Base-by-base conservation (phyloP, 108 stramenopile species). In the Cylindrotheca closterium region DNA sequence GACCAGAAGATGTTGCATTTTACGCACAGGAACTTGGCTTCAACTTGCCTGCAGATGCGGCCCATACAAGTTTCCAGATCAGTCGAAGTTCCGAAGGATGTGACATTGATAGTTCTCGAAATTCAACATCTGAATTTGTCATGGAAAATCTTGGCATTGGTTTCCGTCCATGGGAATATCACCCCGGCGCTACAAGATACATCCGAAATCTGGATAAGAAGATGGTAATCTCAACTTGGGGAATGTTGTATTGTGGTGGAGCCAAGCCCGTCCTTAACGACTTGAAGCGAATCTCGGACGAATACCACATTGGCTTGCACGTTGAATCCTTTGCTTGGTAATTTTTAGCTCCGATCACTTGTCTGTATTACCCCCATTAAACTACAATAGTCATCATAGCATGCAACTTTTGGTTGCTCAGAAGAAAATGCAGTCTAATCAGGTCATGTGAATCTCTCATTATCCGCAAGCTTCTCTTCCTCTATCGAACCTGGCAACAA, bases 181-280 rank as follows among this genome's bases (percentile, higher is more conserved):
- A 19, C 33, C 24, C 47, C 25, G 25, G 30, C 1, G 67, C 68
- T 18, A 32, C 63, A 51, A 33, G 47, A 31, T 70, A 51, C 47
- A 69, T 76, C 47, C 64, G 65, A 32, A 18, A 31, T 0, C 33
- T 70, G 2, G 63, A 65, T 29, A 10, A 23, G 4, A 64, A 65
- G 1, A 49, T 66, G 12, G 63, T 65, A 51, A 32, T 76, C 33
- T 48, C 55, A 1, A 76, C 75, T 2, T 76, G 75, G 75, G 75
- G 69, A 2, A 66, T 76, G 8, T 37, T 76, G 63, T 76, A 70
- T 47, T 76, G 75, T 48, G 75, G 75, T 47, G 75, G 75, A n/a
- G 63, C 62, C 34, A 30, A 53, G 46, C 28, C 23, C 1, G 69
- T 76, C 0, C 47, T 66, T 22, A 30, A 30, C 15, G 63, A 58